Evolutionary conservation across 345 rosid genomes (phyloP), one percentile per base, ranked within the genome.

Genomic region (Erysimum cheiranthoides): DNA sequence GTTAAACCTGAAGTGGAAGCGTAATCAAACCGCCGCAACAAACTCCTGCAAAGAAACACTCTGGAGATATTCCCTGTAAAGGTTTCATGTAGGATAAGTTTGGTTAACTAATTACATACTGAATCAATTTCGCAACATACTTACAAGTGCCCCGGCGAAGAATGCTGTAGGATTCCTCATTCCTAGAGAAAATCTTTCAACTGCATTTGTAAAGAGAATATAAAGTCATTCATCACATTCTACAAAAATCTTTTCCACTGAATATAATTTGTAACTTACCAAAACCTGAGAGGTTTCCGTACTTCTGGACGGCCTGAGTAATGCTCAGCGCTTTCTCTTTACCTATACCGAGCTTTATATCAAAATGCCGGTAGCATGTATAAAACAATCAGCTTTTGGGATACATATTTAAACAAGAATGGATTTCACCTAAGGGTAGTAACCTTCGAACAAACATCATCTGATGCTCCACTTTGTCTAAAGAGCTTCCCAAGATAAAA

Each of bases 21-120:
- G 97, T 93, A 71, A 93, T 76, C 86, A 93, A 82, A 58, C 97
- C 90, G 10, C 97, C 97, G 39, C 92, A 85, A 70, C 98, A 93
- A 77, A 93, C 98, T 79, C 98, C 98, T 56, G 90, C 93, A 71
- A 93, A 91, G 81, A 91, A 93, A 77, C 79, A 82, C 54, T 86
- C 96, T 6, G 96, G 96, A 80, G 96, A 86, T 82, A 91, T 78
- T 61, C 98, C 96, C 97, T 93, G 87, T 69, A 43, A 68, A 65
- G 6, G 0, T 28, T 28, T 57, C 61, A 71, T 47, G 30, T 63
- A 35, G 4, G 12, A 34, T 17, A 59, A 1, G 35, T 61, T 42
- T 52, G 28, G 14, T 28, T 10, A 49, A 63, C 64, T 49, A 36
- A 46, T 52, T n/a, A n/a, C 53, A 39, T 5, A 8, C 16, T 12